Evolutionary conservation across 345 rosid species (phyloP), one percentile per base, ranked within the genome.

Genomic region (Cardamine resedifolia): DNA sequence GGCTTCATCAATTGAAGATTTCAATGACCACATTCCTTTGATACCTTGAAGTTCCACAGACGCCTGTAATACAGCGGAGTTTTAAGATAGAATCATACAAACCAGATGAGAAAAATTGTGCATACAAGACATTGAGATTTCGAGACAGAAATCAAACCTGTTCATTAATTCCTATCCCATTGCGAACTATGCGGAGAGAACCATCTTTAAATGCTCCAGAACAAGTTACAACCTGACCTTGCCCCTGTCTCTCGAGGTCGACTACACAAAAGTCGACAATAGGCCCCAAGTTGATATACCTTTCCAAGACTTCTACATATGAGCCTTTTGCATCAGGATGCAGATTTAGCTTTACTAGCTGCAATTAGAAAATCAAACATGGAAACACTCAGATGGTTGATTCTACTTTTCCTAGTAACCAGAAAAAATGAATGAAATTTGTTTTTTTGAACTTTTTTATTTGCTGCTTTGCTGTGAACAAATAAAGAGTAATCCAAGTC

Each of bases 31-130:
- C 99, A 95, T 91, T 77, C 99, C 99, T 79, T 95, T 95, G 81
- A 95, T 95, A 68, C 99, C 98, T 84, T 91, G 97, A 85, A 95
- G 96, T 81, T 95, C 99, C 52, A 95, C 99, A 3, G 99, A 95
- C 8, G 99, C 99, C 99, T 95, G 73, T 51, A 68, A 64, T 53
- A 72, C 71, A 52, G 7, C 68, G 58, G 34, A 73, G 21, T 16
- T 65, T 50, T 53, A 27, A 47, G 49, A 31, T 33, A 68, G 12
- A 47, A n/a, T n/a, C n/a, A n/a, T n/a, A n/a, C n/a, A n/a, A 20
- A 78, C 21, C 23, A 67, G 28, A 60, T 48, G 28, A 74, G 57
- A 33, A 45, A 23, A 52, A 50, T 3, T 36, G 43, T 9, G 27
- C 18, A 63, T 49, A 23, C 24, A 30, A 52, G 58, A 71, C 43